Conservation (phyloP, 2,329 filamentous ascomycete species). For the Sporothrix dimorphospora region DNA sequence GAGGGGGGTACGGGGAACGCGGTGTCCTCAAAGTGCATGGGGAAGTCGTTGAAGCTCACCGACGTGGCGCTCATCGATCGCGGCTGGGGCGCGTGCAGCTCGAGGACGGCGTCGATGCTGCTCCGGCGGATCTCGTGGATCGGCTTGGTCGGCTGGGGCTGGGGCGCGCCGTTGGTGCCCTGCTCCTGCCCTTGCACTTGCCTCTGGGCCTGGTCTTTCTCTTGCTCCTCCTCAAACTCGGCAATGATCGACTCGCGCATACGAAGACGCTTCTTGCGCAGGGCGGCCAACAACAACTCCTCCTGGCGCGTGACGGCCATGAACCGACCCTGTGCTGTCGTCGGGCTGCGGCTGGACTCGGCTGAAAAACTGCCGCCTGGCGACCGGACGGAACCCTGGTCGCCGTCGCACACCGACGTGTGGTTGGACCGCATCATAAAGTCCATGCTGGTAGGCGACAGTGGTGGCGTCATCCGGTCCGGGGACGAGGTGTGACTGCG, state of each 20-base stretch:
- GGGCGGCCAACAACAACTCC: conserved; percentile 60
- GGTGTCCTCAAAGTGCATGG: conserved; percentile 28
- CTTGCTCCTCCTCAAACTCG: conserved; percentile 46
- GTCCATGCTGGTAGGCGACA: conserved; percentile 57
- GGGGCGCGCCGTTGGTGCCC: too few relatives aligned
- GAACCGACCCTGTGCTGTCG: conserved; percentile 45
- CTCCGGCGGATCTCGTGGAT: conserved; percentile 24
- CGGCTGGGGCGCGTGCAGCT: conserved; percentile 29
- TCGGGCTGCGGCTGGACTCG: conserved; percentile 31
- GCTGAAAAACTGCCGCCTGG: conserved; percentile 26
- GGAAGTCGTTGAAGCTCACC: conserved; percentile 25
- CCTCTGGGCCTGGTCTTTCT: neutral
- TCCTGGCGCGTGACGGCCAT: conserved; percentile 63
- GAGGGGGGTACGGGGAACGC: conserved; percentile 26
- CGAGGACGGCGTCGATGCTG: conserved; percentile 21
- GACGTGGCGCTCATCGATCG: conserved; percentile 22
- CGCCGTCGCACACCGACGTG: conserved; percentile 31
- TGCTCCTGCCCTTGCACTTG: conserved; percentile 4
- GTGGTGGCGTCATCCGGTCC: conserved; percentile 47
- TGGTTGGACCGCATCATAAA: conserved; percentile 48
- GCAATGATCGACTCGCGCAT: conserved; percentile 55
- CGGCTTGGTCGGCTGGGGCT: neutral
- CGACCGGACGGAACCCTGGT: conserved; percentile 24
- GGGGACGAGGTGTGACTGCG: neutral
- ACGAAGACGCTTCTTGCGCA: conserved; percentile 59